phyloP scores from a whole-genome alignment of 768 basidiomycete species.

The Auriscalpium microsporum region DNA sequence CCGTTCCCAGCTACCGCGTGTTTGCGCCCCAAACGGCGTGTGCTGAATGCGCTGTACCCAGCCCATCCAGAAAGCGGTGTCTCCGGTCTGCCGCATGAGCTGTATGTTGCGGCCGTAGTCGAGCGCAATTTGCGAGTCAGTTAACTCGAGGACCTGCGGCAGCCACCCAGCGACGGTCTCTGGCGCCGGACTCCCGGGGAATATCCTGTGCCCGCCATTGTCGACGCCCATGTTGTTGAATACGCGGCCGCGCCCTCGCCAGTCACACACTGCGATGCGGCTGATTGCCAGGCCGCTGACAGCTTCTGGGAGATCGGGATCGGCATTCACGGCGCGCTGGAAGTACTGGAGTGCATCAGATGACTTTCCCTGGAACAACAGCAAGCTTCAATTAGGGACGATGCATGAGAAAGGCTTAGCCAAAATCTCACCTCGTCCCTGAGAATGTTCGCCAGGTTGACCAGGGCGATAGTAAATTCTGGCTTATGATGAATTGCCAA shows the following conservation, averaged over 20 bases:
- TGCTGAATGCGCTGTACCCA: constrained; percentile 23
- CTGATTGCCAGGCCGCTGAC: constrained; percentile 40
- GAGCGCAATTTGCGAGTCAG: constrained; percentile 29
- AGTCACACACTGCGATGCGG: constrained; percentile 39
- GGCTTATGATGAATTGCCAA: constrained; percentile 34
- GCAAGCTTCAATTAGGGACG: not conserved
- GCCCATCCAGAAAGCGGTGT: constrained; percentile 30
- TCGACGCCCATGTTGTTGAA: constrained; percentile 19
- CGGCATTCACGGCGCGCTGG: constrained; percentile 32
- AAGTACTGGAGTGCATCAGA: constrained; percentile 40
- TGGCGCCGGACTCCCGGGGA: constrained; percentile 5
- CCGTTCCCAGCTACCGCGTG: constrained; percentile 25
- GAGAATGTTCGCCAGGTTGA: constrained; percentile 43
- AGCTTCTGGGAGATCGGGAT: constrained; percentile 38
- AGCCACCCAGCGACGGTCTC: constrained; percentile 24
- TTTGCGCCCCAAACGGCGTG: constrained; percentile 18
- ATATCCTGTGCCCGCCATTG: constrained; percentile 10
- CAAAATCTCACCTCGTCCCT: constrained; percentile 33
- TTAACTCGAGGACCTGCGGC: constrained; percentile 28
- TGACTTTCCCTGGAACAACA: constrained; percentile 26
- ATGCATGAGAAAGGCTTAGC: not conserved
- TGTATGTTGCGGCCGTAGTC: constrained; percentile 25
- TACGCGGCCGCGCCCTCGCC: constrained; percentile 32
- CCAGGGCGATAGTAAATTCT: constrained; percentile 42
- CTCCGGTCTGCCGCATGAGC: constrained; percentile 18